Percentiles rank a stretch among this genome's conserved stretches.
Conservation (phyloP, 1,284 basidiomycete species). For the Trichosporon faecale region DNA sequence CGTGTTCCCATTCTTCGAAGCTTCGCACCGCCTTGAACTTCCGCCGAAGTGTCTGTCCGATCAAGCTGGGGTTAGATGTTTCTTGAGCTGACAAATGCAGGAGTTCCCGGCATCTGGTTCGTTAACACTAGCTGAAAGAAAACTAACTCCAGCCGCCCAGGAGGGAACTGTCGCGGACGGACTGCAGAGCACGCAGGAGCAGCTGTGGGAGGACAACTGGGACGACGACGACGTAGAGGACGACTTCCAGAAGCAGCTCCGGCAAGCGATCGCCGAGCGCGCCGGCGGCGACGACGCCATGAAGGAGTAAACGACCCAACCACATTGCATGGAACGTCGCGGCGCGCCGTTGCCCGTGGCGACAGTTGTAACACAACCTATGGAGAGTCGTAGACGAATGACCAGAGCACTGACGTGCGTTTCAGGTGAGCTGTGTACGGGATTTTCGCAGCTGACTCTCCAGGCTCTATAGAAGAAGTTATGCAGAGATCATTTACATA, state of each 20-base stretch:
- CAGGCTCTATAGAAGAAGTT: constrained; percentile 9
- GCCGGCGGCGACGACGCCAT: constrained; percentile 43
- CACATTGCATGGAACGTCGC: not conserved
- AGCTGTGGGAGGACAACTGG: constrained; percentile 99
- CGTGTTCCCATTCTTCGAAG: too few species aligned
- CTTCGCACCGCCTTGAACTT: too few species aligned
- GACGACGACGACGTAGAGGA: constrained; percentile 98
- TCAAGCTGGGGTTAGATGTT: too few species aligned
- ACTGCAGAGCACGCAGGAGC: constrained; percentile 37
- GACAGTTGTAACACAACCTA: not conserved
- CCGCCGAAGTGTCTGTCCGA: too few species aligned
- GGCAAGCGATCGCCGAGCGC: constrained; percentile 52
- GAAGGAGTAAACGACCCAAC: constrained; percentile 39
- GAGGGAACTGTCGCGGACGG: constrained; percentile 42
- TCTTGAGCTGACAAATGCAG: constrained; percentile 26
- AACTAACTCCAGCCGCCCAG: constrained; percentile 27
- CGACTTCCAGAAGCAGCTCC: constrained; percentile 90
- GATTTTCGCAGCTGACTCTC: not conserved
- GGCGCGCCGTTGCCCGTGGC: not conserved
- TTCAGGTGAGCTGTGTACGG: not conserved
- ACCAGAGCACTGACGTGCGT: not conserved
- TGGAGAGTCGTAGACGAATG: not conserved
- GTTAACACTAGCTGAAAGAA: not conserved
- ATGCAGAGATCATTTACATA: constrained; percentile 11
- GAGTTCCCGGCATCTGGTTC: constrained; percentile 48